phyloP scores from a whole-genome alignment of 176 grass and related monocot species.

The Oryza australiensis region DNA sequence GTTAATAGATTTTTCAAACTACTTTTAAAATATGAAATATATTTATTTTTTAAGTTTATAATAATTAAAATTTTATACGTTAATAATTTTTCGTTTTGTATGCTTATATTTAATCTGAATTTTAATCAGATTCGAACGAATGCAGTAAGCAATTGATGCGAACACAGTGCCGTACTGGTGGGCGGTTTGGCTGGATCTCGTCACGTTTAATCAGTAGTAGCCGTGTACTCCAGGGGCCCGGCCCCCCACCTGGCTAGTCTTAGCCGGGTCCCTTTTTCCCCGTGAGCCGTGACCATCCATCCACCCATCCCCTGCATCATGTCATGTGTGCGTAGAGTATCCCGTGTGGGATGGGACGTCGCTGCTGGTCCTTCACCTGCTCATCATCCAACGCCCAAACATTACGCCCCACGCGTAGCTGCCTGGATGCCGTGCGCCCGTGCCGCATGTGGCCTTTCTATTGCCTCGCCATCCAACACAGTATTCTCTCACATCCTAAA shows the following conservation, averaged over 20 bases:
- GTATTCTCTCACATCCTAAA: too few relatives aligned
- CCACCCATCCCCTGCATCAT: too few relatives aligned
- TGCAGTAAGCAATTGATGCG: background rate
- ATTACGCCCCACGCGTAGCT: background rate
- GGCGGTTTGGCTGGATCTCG: background rate
- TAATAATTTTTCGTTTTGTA: too few relatives aligned
- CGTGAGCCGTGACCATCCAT: background rate
- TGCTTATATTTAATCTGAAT: too few relatives aligned
- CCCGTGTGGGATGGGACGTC: conserved; percentile 18
- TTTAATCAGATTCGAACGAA: too few relatives aligned
- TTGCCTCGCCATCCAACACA: background rate
- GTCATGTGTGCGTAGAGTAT: conserved; percentile 5
- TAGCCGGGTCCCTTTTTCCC: background rate
- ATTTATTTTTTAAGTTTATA: too few relatives aligned
- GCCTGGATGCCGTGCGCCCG: background rate
- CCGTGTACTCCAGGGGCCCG: background rate
- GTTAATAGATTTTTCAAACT: too few relatives aligned
- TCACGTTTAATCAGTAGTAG: background rate
- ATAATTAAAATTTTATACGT: too few relatives aligned
- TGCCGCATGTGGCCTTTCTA: background rate
- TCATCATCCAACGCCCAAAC: background rate
- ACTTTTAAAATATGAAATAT: too few relatives aligned
- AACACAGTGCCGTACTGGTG: background rate
- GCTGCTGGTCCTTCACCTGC: conserved; percentile 15
- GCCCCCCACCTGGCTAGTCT: background rate